Evolutionary conservation across 768 basidiomycete genomes (phyloP).

Genomic region (Lactifluus piperatus): DNA sequence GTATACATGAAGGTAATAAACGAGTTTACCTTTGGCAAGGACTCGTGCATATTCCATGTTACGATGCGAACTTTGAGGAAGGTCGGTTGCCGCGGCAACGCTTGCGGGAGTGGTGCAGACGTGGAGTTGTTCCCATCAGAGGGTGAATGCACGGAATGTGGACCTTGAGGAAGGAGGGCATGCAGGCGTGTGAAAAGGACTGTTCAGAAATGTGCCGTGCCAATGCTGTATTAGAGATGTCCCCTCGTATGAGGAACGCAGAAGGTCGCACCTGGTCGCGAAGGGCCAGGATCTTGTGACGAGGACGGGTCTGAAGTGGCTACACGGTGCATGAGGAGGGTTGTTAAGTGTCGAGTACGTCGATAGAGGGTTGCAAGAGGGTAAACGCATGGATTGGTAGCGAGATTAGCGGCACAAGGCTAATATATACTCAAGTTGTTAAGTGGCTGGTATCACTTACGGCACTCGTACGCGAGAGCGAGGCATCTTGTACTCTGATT

Average conservation of each 20-base stretch:
- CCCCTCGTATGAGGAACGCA: neutral
- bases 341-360: neutral
- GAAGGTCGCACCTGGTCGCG: constrained; percentile 13
- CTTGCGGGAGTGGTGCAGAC: constrained; percentile 22
- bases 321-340: neutral
- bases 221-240: neutral
- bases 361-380: neutral
- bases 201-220: constrained; percentile 6
- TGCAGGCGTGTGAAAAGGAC: constrained; percentile 43
- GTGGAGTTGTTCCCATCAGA: constrained; percentile 22
- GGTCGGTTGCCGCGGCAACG: constrained; percentile 25
- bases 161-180: constrained; percentile 36
- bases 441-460: neutral
- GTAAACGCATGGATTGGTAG: constrained; percentile 9
- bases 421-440: neutral
- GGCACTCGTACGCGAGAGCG: neutral
- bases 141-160: constrained; percentile 21
- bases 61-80: constrained; percentile 60
- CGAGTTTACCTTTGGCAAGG: constrained; percentile 54
- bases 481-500: neutral
- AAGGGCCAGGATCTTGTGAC: constrained; percentile 8
- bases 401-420: neutral
- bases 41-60: constrained; percentile 86
- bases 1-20: neutral
- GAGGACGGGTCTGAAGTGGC: neutral